Evolutionary conservation across 1,284 basidiomycete genomes (phyloP).

Genomic region (Hemileia vastatrix): DNA sequence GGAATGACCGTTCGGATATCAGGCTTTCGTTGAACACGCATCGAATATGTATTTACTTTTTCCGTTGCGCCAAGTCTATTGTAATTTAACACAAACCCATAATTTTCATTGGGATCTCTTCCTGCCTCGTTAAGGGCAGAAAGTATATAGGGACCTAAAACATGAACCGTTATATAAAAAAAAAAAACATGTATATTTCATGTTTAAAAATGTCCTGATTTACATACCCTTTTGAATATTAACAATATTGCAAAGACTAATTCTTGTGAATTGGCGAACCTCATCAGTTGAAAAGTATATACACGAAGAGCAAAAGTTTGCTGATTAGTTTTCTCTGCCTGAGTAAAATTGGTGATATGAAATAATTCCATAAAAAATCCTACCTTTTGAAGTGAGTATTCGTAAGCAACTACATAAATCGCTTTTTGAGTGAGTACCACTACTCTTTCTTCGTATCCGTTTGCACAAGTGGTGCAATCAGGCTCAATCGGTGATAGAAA

Average conservation of each 20-base stretch:
- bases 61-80: slow-evolving; percentile 53
- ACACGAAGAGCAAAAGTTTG: slow-evolving; percentile 19
- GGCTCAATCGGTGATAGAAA: slow-evolving; percentile 71
- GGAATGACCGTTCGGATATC: neutral
- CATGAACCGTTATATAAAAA: slow-evolving; percentile 17
- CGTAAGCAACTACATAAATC: slow-evolving; percentile 66
- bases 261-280: slow-evolving; percentile 49
- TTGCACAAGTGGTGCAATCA: slow-evolving; percentile 60
- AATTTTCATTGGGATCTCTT: slow-evolving; percentile 72
- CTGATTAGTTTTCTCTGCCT: neutral
- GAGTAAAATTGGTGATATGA: neutral
- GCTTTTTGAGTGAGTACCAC: slow-evolving; percentile 56
- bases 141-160: slow-evolving; percentile 71
- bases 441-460: slow-evolving; percentile 79
- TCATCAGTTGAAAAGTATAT: slow-evolving; percentile 59
- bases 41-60: slow-evolving; percentile 69
- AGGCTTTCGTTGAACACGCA: slow-evolving; percentile 46
- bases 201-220: neutral
- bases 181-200: slow-evolving; percentile 5
- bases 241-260: slow-evolving; percentile 74
- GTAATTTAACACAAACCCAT: slow-evolving; percentile 71
- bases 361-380: neutral
- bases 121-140: slow-evolving; percentile 81
- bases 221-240: slow-evolving; percentile 65
- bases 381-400: slow-evolving; percentile 82